Conservation (phyloP, 345 rosid species). For the Eucalyptus grandis region DNA sequence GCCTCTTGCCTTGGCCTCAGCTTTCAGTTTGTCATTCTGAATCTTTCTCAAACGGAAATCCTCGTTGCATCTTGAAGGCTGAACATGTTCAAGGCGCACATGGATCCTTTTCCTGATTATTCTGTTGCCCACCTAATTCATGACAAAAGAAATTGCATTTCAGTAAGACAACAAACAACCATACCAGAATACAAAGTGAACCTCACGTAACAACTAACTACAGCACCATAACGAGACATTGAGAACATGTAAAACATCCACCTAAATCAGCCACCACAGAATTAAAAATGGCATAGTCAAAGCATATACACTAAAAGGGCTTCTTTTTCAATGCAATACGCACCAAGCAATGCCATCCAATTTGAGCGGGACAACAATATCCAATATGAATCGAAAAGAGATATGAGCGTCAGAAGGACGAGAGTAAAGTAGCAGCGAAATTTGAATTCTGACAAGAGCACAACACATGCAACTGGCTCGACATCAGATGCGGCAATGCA, state of each 20-base stretch:
- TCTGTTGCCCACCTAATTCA: conserved; percentile 36
- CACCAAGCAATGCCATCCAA: neutral
- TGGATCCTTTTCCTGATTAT: conserved; percentile 67
- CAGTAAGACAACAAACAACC: neutral
- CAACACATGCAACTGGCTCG: neutral
- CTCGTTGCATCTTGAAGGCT: conserved; percentile 56
- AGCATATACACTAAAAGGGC: neutral
- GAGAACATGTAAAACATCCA: neutral
- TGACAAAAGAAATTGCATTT: neutral
- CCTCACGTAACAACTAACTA: neutral
- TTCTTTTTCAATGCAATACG: neutral
- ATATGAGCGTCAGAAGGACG: neutral
- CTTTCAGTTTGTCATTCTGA: conserved; percentile 53
- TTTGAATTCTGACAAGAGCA: neutral
- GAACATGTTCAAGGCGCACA: conserved; percentile 57
- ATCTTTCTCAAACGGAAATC: conserved; percentile 46
- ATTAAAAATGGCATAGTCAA: neutral
- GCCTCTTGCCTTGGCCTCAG: conserved; percentile 55
- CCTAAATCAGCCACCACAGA: neutral
- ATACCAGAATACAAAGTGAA: neutral
- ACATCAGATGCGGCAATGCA: neutral
- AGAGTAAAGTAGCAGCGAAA: neutral
- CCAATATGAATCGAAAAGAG: neutral
- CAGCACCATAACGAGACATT: neutral
- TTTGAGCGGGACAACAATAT: neutral